Conservation (phyloP, 176 grass and related monocot genomes). For the Elymus sibiricus region DNA sequence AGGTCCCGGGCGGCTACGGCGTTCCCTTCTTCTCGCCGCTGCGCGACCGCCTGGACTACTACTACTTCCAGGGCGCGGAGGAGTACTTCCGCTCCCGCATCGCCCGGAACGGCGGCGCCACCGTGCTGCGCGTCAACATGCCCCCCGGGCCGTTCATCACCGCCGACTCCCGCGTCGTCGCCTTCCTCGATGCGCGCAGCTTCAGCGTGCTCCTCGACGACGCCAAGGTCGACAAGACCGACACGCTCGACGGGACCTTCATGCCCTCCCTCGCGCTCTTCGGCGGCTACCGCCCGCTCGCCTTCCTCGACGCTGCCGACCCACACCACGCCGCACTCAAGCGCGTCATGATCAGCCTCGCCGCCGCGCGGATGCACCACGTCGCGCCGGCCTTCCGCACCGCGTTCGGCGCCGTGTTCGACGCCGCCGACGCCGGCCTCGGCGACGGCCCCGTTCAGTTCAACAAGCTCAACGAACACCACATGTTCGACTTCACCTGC, state of each 20-base stretch:
- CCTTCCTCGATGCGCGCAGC: conserved; percentile 71
- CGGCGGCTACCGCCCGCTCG: conserved; percentile 51
- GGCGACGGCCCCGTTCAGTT: conserved; percentile 30
- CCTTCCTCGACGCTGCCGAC: conserved; percentile 68
- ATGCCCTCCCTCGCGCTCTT: conserved; percentile 51
- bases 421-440: conserved; percentile 23
- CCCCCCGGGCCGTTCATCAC: conserved; percentile 56
- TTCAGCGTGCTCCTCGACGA: conserved; percentile 68
- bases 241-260: conserved; percentile 73
- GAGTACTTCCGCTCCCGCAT: conserved; percentile 70
- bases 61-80: conserved; percentile 61
- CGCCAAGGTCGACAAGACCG: conserved; percentile 54
- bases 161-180: conserved; percentile 47
- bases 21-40: conserved; percentile 56
- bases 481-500: conserved; percentile 61
- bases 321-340: conserved; percentile 55
- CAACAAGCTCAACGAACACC: conserved; percentile 36
- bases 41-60: conserved; percentile 68
- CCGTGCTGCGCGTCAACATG: conserved; percentile 66
- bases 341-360: conserved; percentile 43
- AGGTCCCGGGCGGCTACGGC: conserved; percentile 60
- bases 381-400: conserved; percentile 43
- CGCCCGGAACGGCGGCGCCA: conserved; percentile 51
- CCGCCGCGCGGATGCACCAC: conserved; percentile 32
- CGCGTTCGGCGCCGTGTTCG: conserved; percentile 36